These are phyloP conservation scores for Chaetomium olivaceum DNA, from an alignment of 2,329 filamentous ascomycete genomes.

Conservation along the genomic window DNA sequence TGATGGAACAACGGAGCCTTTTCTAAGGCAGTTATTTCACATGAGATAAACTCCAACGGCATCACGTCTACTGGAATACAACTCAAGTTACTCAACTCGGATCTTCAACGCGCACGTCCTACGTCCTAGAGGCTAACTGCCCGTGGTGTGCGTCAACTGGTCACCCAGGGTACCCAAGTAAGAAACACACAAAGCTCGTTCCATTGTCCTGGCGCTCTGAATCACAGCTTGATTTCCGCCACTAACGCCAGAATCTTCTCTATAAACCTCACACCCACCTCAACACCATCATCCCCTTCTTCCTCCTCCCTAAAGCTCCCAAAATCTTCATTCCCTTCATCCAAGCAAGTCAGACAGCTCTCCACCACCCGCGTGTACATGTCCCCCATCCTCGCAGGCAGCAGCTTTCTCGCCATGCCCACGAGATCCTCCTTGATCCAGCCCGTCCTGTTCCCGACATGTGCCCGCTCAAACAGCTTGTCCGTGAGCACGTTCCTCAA, in stretches of 20 bases:
- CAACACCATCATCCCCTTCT: neutral
- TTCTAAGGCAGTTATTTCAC: too few species aligned
- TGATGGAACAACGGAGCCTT: too few species aligned
- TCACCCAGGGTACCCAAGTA: too few species aligned
- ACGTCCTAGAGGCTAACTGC: too few species aligned
- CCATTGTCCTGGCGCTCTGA: too few species aligned
- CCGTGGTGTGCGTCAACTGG: too few species aligned
- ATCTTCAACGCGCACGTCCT: too few species aligned
- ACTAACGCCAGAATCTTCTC: conserved; percentile 7
- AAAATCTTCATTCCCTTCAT: conserved; percentile 13
- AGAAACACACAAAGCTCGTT: too few species aligned
- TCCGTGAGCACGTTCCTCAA: neutral
- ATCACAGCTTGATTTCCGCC: conserved; percentile 10
- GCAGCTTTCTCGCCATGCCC: neutral
- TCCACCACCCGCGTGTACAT: conserved; percentile 14
- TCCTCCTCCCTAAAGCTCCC: neutral
- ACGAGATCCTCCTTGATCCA: conserved; percentile 12
- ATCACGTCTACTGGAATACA: too few species aligned
- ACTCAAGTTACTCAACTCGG: too few species aligned
- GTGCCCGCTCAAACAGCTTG: neutral
- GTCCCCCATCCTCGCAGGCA: conserved; percentile 14
- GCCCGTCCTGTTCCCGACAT: neutral
- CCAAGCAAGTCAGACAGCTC: conserved; percentile 18
- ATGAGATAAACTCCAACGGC: too few species aligned
- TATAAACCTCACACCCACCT: conserved; percentile 13